These are phyloP conservation scores for Crucihimalaya himalaica DNA, from an alignment of 345 rosid species.

Conservation along the genomic window DNA sequence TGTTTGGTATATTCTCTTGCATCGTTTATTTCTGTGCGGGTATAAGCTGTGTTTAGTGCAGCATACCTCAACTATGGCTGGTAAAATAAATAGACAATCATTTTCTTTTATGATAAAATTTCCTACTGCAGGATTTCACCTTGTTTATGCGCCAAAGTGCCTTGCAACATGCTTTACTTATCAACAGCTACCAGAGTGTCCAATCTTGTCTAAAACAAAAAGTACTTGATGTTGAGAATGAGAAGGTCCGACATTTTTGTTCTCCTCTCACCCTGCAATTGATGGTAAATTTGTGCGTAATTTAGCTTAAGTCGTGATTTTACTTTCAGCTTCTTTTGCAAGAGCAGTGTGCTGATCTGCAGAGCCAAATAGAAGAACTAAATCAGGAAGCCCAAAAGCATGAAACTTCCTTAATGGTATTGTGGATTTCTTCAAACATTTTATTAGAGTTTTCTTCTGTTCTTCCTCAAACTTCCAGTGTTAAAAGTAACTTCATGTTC, in stretches of 20 bases:
- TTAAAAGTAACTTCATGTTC: constrained; percentile 17
- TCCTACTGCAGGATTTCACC: constrained; percentile 64
- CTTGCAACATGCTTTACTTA: constrained; percentile 51
- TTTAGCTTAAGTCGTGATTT: constrained; percentile 9
- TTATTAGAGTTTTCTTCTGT: neutral
- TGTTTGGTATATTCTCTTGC: constrained; percentile 12
- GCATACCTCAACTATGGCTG: constrained; percentile 2
- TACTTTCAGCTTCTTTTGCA: constrained; percentile 54
- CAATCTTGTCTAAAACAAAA: constrained; percentile 48
- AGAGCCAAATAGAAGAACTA: constrained; percentile 54
- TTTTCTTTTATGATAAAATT: constrained; percentile 16
- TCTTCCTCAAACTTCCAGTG: constrained; percentile 6
- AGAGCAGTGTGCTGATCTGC: constrained; percentile 51
- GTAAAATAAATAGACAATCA: neutral
- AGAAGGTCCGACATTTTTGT: constrained; percentile 54
- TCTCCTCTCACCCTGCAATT: neutral
- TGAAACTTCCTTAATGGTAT: constrained; percentile 54
- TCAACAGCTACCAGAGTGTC: constrained; percentile 47
- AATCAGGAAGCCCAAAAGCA: constrained; percentile 49
- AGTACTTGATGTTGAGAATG: constrained; percentile 54
- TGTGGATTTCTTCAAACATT: constrained; percentile 4
- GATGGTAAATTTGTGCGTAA: constrained; percentile 8
- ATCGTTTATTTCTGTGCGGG: neutral
- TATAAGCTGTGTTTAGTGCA: constrained; percentile 15
- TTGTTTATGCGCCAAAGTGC: constrained; percentile 46